These are phyloP conservation scores for Monoraphidium neglectum DNA, from an alignment of 139 green algal genomes.

Conservation along the genomic window DNA sequence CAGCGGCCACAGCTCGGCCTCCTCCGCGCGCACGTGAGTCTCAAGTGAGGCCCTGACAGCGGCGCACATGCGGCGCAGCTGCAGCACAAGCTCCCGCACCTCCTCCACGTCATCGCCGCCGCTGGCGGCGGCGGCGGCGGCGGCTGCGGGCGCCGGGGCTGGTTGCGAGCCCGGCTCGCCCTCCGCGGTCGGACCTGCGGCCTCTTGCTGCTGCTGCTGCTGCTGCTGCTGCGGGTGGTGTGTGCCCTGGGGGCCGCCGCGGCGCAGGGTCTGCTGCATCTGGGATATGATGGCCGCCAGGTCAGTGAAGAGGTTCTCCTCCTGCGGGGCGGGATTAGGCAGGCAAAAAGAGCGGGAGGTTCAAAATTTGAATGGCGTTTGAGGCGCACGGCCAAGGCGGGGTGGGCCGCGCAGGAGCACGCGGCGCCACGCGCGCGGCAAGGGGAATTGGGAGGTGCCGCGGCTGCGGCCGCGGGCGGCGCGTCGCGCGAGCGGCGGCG, in stretches of 20 bases:
- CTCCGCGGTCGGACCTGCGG: background rate
- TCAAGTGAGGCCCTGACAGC: slow-evolving; percentile 38
- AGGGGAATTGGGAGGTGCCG: too few relatives aligned
- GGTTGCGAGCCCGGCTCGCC: background rate
- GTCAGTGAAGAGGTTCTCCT: slow-evolving; percentile 36
- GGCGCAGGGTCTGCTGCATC: background rate
- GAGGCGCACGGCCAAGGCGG: too few relatives aligned
- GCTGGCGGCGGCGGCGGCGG: background rate
- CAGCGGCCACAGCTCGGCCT: slow-evolving; percentile 97
- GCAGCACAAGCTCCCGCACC: slow-evolving; percentile 36
- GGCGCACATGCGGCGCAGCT: slow-evolving; percentile 78
- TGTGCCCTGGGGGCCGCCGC: background rate
- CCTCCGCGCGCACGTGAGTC: slow-evolving; percentile 71
- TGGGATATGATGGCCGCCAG: slow-evolving; percentile 4
- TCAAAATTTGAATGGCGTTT: too few relatives aligned
- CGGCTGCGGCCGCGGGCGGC: too few relatives aligned
- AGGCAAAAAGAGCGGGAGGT: too few relatives aligned
- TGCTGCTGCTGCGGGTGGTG: background rate
- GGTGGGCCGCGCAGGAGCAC: too few relatives aligned
- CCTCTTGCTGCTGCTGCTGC: background rate
- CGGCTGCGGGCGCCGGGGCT: background rate
- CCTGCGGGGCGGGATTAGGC: slow-evolving; percentile 1
- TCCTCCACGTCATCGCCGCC: slow-evolving; percentile 15
- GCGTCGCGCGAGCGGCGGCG: too few relatives aligned
- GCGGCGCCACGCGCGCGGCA: too few relatives aligned